Base-by-base conservation (phyloP, 2,329 filamentous ascomycete species). In the Aciculosporium take region DNA sequence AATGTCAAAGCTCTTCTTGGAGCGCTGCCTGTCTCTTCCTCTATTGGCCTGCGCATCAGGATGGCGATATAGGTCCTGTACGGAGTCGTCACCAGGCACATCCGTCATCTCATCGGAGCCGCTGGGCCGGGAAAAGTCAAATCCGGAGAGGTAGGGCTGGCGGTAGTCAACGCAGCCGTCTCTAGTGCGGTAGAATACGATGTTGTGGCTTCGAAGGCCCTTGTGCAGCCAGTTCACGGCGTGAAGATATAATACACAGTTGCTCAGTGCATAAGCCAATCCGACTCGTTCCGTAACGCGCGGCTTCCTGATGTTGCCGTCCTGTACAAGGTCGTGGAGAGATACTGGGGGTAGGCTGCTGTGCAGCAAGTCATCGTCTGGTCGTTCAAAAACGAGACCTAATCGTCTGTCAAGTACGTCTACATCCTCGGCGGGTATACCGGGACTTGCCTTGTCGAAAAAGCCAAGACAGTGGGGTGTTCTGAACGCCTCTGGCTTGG, bases 191-290 rank as follows among this genome's bases (percentile, higher is more conserved):
- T 72, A 72, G 52, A 75, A 72, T 9, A 76, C 51, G 24, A 76
- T 61, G 49, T 72, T 74, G 41, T 69, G 58, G 43, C 64, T 67
- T 10, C 71, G 66, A 5, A 76, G 58, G n/a, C 69, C 70, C 48
- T 76, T 76, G 58, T 75, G 72, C 5, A 76, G 60, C 71, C 71
- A 75, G 45, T 72, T 66, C 1, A 73, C 69, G 3, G 68, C 63
- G 49, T 75, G 71, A 0, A 75, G 60, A 42, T 72, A 71, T 36
- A 75, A 56, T 3, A 77, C 53, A 15, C 67, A 74, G 49, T 70
- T 68, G 43, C 68, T 61, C 24, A 76, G 59, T 21, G 66, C 65
- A 36, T 65, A 62, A 34, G 72, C 72, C 15, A 78, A 62, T 23
- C 51, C 56, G 41, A 75, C 60, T 25, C 74, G 64, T 20, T 67